These are phyloP conservation scores for Gnomoniopsis smithogilvyi DNA, from an alignment of 2,329 filamentous ascomycete genomes.

Conservation along the genomic window DNA sequence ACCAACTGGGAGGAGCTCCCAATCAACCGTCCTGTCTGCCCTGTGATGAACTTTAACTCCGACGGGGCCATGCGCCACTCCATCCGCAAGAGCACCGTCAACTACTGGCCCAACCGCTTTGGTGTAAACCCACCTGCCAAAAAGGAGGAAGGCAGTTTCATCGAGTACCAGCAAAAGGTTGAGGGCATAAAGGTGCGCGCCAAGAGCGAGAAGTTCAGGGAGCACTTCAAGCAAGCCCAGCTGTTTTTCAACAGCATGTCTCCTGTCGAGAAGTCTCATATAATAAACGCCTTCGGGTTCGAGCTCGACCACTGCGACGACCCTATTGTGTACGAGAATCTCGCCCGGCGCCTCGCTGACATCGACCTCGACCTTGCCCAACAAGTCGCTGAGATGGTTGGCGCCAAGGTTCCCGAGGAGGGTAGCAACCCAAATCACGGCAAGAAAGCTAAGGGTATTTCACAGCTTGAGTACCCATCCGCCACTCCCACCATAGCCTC, in stretches of 20 bases:
- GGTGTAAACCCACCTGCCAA: slow-evolving; percentile 61
- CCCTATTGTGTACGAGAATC: slow-evolving; percentile 68
- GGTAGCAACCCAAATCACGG: slow-evolving; percentile 59
- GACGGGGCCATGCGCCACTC: slow-evolving; percentile 71
- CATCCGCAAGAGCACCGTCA: slow-evolving; percentile 69
- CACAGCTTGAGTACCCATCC: slow-evolving; percentile 66
- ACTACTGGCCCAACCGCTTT: slow-evolving; percentile 78
- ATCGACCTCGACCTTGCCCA: slow-evolving; percentile 70
- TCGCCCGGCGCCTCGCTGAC: slow-evolving; percentile 65
- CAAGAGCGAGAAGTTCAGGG: slow-evolving; percentile 70
- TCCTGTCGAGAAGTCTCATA: slow-evolving; percentile 61
- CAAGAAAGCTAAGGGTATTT: slow-evolving; percentile 63
- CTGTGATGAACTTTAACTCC: slow-evolving; percentile 72
- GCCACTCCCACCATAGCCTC: slow-evolving; percentile 64
- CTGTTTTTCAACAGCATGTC: slow-evolving; percentile 80
- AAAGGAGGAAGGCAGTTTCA: slow-evolving; percentile 61
- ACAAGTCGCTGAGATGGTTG: slow-evolving; percentile 66
- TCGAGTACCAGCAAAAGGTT: slow-evolving; percentile 64
- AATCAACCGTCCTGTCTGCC: slow-evolving; percentile 72
- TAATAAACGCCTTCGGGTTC: slow-evolving; percentile 60
- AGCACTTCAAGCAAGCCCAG: slow-evolving; percentile 75
- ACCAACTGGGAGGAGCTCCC: slow-evolving; percentile 75
- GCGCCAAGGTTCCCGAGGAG: slow-evolving; percentile 56
- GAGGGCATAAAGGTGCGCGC: slow-evolving; percentile 68
- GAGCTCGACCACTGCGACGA: slow-evolving; percentile 83